Evolutionary conservation across 2,329 filamentous ascomycete genomes (phyloP).

Genomic region (Nigrospora osmanthi): DNA sequence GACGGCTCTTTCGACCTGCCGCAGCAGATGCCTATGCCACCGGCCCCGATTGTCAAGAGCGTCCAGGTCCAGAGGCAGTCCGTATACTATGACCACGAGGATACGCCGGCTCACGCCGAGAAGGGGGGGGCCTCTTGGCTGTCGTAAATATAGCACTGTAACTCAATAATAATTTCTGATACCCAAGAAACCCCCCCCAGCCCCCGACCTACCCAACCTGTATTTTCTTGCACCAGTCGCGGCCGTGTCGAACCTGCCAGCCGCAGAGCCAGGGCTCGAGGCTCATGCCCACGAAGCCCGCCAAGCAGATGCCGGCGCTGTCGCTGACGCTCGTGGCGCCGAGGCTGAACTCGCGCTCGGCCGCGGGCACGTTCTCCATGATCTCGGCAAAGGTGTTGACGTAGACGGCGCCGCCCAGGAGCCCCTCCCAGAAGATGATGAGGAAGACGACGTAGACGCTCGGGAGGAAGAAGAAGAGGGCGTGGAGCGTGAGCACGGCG

Average conservation of each 20-base stretch:
- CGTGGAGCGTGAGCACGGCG: conserved; percentile 63
- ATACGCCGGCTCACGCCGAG: too few species aligned
- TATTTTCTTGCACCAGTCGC: conserved; percentile 62
- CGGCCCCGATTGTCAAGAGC: too few species aligned
- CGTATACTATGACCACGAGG: too few species aligned
- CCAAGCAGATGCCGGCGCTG: conserved; percentile 81
- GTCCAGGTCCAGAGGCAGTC: too few species aligned
- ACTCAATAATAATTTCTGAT: too few species aligned
- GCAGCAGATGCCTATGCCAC: too few species aligned
- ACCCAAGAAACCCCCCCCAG: too few species aligned
- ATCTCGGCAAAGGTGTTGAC: conserved; percentile 96
- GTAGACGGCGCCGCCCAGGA: conserved; percentile 87
- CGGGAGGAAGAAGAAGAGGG: conserved; percentile 73
- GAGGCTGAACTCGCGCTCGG: conserved; percentile 85
- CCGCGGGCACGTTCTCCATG: conserved; percentile 67
- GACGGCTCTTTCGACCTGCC: too few species aligned
- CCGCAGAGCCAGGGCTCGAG: conserved; percentile 76
- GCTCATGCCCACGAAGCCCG: conserved; percentile 74
- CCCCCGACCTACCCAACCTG: conserved; percentile 23
- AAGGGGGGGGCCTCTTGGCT: too few species aligned
- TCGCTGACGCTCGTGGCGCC: conserved; percentile 89
- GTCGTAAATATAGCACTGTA: too few species aligned
- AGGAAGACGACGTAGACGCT: conserved; percentile 79
- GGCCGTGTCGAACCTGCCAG: conserved; percentile 76
- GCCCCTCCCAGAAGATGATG: conserved; percentile 88